Evolutionary conservation across 2,329 filamentous ascomycete genomes (phyloP).

Genomic region (Sporothrix sp.): DNA sequence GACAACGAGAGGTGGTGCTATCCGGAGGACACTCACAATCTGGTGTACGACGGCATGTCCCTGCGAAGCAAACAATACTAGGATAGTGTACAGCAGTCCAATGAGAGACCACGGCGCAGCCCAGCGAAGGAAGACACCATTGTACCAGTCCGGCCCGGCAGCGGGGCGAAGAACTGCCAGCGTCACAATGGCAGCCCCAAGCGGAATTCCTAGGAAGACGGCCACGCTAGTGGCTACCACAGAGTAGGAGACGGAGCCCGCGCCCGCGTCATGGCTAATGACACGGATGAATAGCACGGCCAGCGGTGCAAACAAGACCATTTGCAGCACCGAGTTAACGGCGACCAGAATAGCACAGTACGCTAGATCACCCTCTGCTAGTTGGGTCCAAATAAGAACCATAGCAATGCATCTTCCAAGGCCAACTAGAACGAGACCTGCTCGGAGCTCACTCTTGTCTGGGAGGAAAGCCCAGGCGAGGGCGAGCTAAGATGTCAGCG

Average conservation of each 20-base stretch:
- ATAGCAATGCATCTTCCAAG: conserved; percentile 83
- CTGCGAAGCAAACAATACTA: conserved; percentile 77
- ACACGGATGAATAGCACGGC: conserved; percentile 61
- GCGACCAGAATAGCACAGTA: conserved; percentile 78
- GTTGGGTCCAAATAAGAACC: conserved; percentile 63
- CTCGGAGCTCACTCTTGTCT: conserved; percentile 45
- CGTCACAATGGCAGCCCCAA: conserved; percentile 70
- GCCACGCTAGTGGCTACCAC: conserved; percentile 70
- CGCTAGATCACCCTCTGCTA: conserved; percentile 64
- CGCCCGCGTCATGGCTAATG: conserved; percentile 41
- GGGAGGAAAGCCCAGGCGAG: conserved; percentile 61
- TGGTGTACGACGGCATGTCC: conserved; percentile 68
- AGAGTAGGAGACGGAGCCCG: conserved; percentile 43
- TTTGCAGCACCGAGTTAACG: conserved; percentile 65
- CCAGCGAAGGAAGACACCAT: conserved; percentile 58
- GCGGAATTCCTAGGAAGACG: conserved; percentile 75
- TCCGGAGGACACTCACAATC: conserved; percentile 71
- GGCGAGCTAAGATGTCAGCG: conserved; percentile 37
- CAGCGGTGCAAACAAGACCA: conserved; percentile 61
- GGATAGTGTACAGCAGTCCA: conserved; percentile 76
- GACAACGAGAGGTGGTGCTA: conserved; percentile 69
- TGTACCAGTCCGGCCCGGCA: conserved; percentile 52
- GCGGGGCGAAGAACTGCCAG: conserved; percentile 50
- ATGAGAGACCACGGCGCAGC: conserved; percentile 67
- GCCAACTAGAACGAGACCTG: conserved; percentile 72